phyloP scores from a whole-genome alignment of 2,329 filamentous ascomycete species.

The Cordyceps javanica region DNA sequence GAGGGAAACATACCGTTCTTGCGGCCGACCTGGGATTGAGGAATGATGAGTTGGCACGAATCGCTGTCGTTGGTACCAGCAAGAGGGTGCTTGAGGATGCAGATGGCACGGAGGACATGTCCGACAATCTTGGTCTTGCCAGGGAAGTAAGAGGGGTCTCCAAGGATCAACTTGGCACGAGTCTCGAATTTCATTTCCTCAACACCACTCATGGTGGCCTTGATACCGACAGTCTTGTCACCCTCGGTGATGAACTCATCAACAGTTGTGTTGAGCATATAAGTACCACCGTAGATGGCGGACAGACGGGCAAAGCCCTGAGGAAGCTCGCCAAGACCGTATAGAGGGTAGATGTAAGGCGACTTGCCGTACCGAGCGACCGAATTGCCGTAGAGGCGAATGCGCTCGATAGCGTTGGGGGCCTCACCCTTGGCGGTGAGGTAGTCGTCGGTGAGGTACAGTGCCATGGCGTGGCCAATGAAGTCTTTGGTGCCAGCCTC shows the following conservation, averaged over 20 bases:
- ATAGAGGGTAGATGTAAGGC: slow-evolving; percentile 98
- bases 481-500: slow-evolving; percentile 89
- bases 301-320: slow-evolving; percentile 96
- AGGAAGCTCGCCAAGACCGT: slow-evolving; percentile 92
- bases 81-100: slow-evolving; percentile 92
- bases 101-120: slow-evolving; percentile 92
- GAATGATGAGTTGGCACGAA: slow-evolving; percentile 92
- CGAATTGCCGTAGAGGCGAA: slow-evolving; percentile 93
- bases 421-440: slow-evolving; percentile 66
- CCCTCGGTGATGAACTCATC: slow-evolving; percentile 84
- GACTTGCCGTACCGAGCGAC: slow-evolving; percentile 97
- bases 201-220: slow-evolving; percentile 89
- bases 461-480: slow-evolving; percentile 95
- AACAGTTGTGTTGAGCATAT: slow-evolving; percentile 96
- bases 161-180: slow-evolving; percentile 92
- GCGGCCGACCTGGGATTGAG: slow-evolving; percentile 92
- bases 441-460: slow-evolving; percentile 88
- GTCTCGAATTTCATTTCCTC: slow-evolving; percentile 95
- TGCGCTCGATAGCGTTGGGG: slow-evolving; percentile 82
- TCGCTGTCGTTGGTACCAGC: slow-evolving; percentile 84
- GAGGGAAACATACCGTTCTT: slow-evolving; percentile 69
- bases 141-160: slow-evolving; percentile 95
- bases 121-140: slow-evolving; percentile 81
- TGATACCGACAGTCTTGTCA: slow-evolving; percentile 87
- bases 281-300: slow-evolving; percentile 97